Evolutionary conservation across 1,139 yeast genomes (phyloP).

Genomic region (Hyphopichia wangnamkhiaoensis): DNA sequence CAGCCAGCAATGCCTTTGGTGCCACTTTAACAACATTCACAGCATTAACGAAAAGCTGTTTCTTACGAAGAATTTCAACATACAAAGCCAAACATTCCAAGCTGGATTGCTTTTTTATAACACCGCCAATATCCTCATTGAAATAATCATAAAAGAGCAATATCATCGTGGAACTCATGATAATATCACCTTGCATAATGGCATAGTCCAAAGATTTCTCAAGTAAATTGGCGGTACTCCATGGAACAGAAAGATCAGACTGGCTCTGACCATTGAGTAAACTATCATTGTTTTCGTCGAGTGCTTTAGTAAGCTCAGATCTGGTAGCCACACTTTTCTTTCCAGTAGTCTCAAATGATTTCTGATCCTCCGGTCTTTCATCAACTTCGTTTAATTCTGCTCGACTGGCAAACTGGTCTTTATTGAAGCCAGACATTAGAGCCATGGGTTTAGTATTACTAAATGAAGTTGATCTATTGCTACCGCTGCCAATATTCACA

Average conservation of each 20-base stretch:
- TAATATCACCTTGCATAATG: constrained; percentile 62
- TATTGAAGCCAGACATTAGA: not conserved
- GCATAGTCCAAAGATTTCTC: constrained; percentile 55
- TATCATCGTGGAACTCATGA: constrained; percentile 61
- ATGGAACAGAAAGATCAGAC: constrained; percentile 19
- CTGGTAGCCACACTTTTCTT: constrained; percentile 10
- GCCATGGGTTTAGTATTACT: not conserved
- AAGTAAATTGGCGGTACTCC: constrained; percentile 34
- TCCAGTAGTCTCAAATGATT: constrained; percentile 5
- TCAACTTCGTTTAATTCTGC: constrained; percentile 12
- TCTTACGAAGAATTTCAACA: constrained; percentile 55
- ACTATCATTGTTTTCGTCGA: constrained; percentile 15
- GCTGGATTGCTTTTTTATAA: constrained; percentile 25
- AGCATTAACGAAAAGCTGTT: constrained; percentile 57
- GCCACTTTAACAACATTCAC: constrained; percentile 57
- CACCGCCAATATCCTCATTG: constrained; percentile 15
- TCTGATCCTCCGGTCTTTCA: constrained; percentile 11
- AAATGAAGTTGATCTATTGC: constrained; percentile 1
- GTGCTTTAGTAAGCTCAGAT: constrained; percentile 36
- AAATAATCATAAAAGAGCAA: constrained; percentile 51
- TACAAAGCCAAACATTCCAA: constrained; percentile 62
- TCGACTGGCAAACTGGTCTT: not conserved
- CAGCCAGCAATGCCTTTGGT: constrained; percentile 34
- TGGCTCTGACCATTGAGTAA: not conserved
- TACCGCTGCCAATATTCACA: not conserved